A percentile compares a stretch with the other conserved stretches of the same genome.
phyloP scores from a whole-genome alignment of 352 stramenopile species.

The Phytophthora sansomeana region DNA sequence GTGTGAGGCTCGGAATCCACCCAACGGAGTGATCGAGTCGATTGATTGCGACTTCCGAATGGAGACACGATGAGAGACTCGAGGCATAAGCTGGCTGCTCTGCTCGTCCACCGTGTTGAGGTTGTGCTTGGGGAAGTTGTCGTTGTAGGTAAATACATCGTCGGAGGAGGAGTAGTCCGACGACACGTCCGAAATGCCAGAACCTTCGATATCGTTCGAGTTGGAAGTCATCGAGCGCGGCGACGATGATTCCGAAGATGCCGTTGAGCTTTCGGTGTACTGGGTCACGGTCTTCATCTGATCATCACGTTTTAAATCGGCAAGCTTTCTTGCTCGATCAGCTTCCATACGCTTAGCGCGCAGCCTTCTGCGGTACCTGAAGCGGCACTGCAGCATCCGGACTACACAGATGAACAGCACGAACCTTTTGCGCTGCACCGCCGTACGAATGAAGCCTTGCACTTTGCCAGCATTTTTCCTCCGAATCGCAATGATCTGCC shows the following conservation, averaged over 20 bases:
- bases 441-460: conserved; percentile 66
- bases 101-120: conserved; percentile 78
- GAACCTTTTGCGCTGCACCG: conserved; percentile 63
- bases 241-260: conserved; percentile 73
- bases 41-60: conserved; percentile 66
- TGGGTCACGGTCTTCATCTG: conserved; percentile 47
- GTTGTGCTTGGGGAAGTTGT: conserved; percentile 63
- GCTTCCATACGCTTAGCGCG: conserved; percentile 31
- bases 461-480: conserved; percentile 56
- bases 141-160: conserved; percentile 66
- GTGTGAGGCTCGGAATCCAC: conserved; percentile 46
- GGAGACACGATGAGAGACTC: conserved; percentile 36
- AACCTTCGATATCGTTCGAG: conserved; percentile 82
- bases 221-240: conserved; percentile 64
- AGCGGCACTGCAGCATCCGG: conserved; percentile 76
- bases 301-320: conserved; percentile 32
- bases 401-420: conserved; percentile 58
- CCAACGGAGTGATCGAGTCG: conserved; percentile 50
- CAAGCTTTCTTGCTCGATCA: conserved; percentile 34
- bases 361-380: conserved; percentile 56
- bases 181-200: conserved; percentile 52
- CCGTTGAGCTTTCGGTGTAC: conserved; percentile 75
- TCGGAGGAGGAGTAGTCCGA: conserved; percentile 67
- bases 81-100: conserved; percentile 62
- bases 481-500: conserved; percentile 47